Evolutionary conservation across 1,284 basidiomycete genomes (phyloP).

Genomic region (Ceratobasidium sp.): DNA sequence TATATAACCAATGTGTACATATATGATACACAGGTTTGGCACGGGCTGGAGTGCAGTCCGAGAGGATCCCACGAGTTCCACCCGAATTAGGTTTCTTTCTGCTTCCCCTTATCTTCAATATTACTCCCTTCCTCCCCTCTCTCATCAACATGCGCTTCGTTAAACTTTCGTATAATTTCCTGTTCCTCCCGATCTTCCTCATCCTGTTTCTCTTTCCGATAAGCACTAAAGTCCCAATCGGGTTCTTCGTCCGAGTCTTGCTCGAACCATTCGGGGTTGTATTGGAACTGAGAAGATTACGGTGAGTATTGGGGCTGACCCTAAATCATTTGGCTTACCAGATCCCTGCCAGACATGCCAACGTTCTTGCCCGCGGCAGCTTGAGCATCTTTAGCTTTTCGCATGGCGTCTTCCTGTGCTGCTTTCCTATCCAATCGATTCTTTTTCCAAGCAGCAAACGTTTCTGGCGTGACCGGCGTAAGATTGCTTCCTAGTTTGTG

Average conservation of each 20-base stretch:
- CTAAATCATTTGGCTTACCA: conserved; percentile 58
- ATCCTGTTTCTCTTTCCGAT: conserved; percentile 66
- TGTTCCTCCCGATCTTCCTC: conserved; percentile 60
- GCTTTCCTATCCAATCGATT: conserved; percentile 90
- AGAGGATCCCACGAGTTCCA: neutral
- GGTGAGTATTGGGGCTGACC: conserved; percentile 13
- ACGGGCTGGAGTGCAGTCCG: neutral
- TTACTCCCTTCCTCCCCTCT: conserved; percentile 13
- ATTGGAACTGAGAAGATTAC: conserved; percentile 72
- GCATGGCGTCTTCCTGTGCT: conserved; percentile 78
- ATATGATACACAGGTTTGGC: conserved; percentile 35
- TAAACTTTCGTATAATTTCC: conserved; percentile 49
- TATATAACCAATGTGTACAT: neutral
- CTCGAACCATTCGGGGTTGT: conserved; percentile 93
- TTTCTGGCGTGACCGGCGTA: conserved; percentile 94
- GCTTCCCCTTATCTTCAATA: conserved; percentile 29
- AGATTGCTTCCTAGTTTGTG: conserved; percentile 92
- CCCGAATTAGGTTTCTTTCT: conserved; percentile 19
- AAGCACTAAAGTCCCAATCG: conserved; percentile 73
- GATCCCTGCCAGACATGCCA: conserved; percentile 94
- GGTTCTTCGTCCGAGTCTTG: conserved; percentile 78
- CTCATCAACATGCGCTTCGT: conserved; percentile 39
- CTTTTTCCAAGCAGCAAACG: conserved; percentile 94
- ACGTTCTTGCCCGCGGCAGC: conserved; percentile 86
- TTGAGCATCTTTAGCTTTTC: conserved; percentile 85